Evolutionary conservation across 768 basidiomycete species (phyloP), one percentile per base, ranked within the genome.

Genomic region (Suillus spraguei): DNA sequence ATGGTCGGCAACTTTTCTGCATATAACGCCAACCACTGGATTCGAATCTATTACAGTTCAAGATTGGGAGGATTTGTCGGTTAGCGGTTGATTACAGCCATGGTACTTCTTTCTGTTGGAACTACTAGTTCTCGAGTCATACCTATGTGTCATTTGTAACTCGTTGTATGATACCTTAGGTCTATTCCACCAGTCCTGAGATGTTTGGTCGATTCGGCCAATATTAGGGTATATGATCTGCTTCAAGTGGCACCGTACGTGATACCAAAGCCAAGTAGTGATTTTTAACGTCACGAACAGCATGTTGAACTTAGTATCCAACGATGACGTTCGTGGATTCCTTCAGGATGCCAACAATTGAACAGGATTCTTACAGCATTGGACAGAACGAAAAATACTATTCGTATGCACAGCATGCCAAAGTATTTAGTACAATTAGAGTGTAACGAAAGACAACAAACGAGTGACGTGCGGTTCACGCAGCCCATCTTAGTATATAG

Each of bases 401-500:
- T 50, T 33, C 20, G 47, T 14, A 24, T 47, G 32, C 11, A 52
- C 5, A 5, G 32, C 5, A 17, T 32, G 32, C 10, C 32, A 52
- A 11, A 1, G 13, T 7, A 14, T 49, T 28, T 28, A 28, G n/a
- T n/a, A n/a, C 49, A 3, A 28, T 41, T 8, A 7, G 17, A 50
- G 14, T 8, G 16, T 6, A 28, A 50, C 5, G 20, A 10, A 47
- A 28, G 11, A 50, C 22, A 11, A 49, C 22, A 50, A 17, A 32
- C 9, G 24, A 17, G 22, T 32, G 16, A 9, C 10, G 16, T 28
- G 16, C 3, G 8, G 49, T 47, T 14, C 14, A 24, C 13, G 49
- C 20, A n/a, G 32, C 20, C 4, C 20, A 33, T 20, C n/a, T 6
- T 20, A 20, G 32, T 53, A 53, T 10, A 89, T 86, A 4, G 87